Conservation (phyloP, 208 protist genomes). For the Leptomonas seymouri region DNA sequence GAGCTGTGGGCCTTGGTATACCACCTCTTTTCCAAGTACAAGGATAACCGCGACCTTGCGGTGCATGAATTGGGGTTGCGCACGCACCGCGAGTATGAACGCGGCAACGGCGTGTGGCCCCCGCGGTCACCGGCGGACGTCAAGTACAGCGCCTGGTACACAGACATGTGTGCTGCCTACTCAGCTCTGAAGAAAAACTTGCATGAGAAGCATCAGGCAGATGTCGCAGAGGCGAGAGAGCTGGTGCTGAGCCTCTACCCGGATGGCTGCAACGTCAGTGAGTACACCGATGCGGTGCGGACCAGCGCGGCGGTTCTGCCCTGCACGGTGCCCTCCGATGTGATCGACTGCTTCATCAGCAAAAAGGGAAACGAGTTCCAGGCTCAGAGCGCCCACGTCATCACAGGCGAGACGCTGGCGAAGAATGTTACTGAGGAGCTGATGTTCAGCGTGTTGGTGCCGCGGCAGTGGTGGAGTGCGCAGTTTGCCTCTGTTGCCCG, state of each 20-base stretch:
- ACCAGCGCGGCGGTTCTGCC: slow-evolving; percentile 76
- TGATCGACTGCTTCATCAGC: slow-evolving; percentile 36
- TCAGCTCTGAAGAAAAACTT: slow-evolving; percentile 29
- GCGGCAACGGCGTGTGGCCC: background rate
- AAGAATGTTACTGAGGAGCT: slow-evolving; percentile 47
- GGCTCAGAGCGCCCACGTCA: slow-evolving; percentile 14
- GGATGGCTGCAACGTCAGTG: slow-evolving; percentile 59
- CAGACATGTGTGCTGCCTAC: slow-evolving; percentile 48
- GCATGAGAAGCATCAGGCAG: slow-evolving; percentile 19
- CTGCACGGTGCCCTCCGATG: slow-evolving; percentile 43
- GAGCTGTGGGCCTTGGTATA: slow-evolving; percentile 71
- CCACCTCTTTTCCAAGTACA: slow-evolving; percentile 61
- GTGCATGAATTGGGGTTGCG: slow-evolving; percentile 61
- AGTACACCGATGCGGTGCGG: slow-evolving; percentile 67
- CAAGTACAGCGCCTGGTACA: slow-evolving; percentile 52
- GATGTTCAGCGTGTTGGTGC: slow-evolving; percentile 51
- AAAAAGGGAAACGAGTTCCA: slow-evolving; percentile 37
- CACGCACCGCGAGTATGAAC: slow-evolving; percentile 28
- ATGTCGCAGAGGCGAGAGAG: slow-evolving; percentile 51
- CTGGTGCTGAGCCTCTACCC: slow-evolving; percentile 73
- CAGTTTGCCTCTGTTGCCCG: background rate
- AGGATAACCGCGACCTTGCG: slow-evolving; percentile 18
- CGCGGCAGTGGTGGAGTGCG: slow-evolving; percentile 66
- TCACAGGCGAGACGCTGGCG: slow-evolving; percentile 51
- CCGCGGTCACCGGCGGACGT: slow-evolving; percentile 25